phyloP scores from a whole-genome alignment of 2,329 filamentous ascomycete genomes.

The Aspergillus persii region DNA sequence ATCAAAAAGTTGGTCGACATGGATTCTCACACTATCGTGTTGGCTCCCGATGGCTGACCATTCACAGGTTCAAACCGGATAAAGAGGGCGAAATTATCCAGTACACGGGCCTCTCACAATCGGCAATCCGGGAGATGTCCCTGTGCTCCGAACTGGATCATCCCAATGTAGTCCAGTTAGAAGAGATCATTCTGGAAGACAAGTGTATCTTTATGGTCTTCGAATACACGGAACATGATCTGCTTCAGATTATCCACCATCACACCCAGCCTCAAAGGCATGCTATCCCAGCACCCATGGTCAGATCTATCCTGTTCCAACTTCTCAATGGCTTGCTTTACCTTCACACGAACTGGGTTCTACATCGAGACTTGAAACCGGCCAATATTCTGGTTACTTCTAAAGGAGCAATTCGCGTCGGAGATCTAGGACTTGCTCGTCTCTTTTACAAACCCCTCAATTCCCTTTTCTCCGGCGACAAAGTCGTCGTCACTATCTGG shows the following conservation, averaged over 20 bases:
- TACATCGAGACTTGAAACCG: conserved; percentile 94
- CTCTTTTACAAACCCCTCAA: conserved; percentile 93
- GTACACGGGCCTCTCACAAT: conserved; percentile 97
- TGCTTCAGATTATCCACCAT: conserved; percentile 97
- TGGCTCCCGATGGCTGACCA: conserved; percentile 13
- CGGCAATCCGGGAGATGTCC: conserved; percentile 95
- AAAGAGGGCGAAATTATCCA: conserved; percentile 94
- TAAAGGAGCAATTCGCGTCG: conserved; percentile 85
- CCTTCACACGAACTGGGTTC: conserved; percentile 92
- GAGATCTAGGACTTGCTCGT: conserved; percentile 86
- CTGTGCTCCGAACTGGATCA: conserved; percentile 90
- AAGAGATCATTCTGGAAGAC: conserved; percentile 95
- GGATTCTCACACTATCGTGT: neutral
- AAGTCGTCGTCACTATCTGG: conserved; percentile 99
- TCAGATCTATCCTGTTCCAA: conserved; percentile 95
- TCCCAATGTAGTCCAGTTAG: conserved; percentile 81
- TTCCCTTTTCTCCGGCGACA: conserved; percentile 88
- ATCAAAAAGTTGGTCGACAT: conserved; percentile 77
- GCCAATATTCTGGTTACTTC: conserved; percentile 99
- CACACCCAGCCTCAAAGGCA: conserved; percentile 87
- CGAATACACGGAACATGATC: conserved; percentile 95
- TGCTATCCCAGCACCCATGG: conserved; percentile 80
- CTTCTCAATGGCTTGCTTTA: conserved; percentile 93
- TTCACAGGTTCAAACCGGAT: conserved; percentile 78
- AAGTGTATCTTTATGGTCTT: conserved; percentile 99